Evolutionary conservation across 2,329 filamentous ascomycete species (phyloP).

Genomic region (Scorias spongiosa): DNA sequence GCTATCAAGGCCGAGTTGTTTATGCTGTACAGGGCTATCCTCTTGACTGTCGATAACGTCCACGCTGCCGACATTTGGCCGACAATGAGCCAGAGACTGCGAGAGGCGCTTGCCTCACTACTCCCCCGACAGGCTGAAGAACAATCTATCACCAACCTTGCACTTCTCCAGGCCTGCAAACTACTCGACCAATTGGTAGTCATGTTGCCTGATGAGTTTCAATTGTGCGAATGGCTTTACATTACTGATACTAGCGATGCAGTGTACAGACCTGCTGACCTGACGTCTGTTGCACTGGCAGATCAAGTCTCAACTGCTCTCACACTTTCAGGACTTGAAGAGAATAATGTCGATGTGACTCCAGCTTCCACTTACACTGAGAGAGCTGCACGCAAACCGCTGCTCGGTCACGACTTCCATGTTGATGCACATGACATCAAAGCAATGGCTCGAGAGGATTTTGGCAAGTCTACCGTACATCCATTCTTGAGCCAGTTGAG

Average conservation of each 20-base stretch:
- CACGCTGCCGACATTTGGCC: constrained; percentile 84
- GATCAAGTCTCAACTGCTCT: constrained; percentile 74
- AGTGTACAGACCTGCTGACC: constrained; percentile 61
- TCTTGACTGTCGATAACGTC: constrained; percentile 61
- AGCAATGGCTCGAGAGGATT: constrained; percentile 39
- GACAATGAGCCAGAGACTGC: constrained; percentile 71
- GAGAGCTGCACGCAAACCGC: constrained; percentile 13
- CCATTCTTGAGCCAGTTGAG: constrained; percentile 87
- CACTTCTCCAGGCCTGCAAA: constrained; percentile 83
- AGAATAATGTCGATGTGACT: constrained; percentile 8
- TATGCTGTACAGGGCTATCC: constrained; percentile 69
- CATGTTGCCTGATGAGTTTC: constrained; percentile 84
- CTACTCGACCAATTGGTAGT: constrained; percentile 79
- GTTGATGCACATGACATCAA: constrained; percentile 42
- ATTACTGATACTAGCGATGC: constrained; percentile 94
- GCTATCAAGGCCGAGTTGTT: constrained; percentile 79
- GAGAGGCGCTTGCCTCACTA: constrained; percentile 62
- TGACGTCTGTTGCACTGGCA: constrained; percentile 58
- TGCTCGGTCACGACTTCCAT: constrained; percentile 37
- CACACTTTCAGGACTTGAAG: constrained; percentile 25
- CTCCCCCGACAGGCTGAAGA: constrained; percentile 50
- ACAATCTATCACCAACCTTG: constrained; percentile 61
- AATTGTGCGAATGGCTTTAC: constrained; percentile 96
- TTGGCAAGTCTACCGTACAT: constrained; percentile 63
- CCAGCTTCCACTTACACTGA: background rate